A percentile compares a stretch with the other conserved stretches of the same genome.
phyloP scores from a whole-genome alignment of 768 basidiomycete species.

The Podaxis sp. region DNA sequence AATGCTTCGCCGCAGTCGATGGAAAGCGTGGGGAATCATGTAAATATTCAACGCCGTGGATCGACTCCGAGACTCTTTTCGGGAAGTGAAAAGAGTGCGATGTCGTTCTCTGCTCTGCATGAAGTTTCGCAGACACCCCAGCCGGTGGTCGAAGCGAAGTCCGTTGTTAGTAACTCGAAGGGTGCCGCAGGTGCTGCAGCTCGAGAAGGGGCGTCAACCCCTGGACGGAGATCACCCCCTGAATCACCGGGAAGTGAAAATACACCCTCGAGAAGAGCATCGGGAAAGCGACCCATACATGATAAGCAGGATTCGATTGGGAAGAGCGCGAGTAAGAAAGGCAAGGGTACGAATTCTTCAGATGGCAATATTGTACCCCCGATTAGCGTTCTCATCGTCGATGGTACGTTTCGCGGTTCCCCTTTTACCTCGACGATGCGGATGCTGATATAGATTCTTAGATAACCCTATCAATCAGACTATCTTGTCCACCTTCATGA shows the following conservation, averaged over 20 bases:
- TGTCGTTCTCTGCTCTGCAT: slow-evolving; percentile 34
- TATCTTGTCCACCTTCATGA: slow-evolving; percentile 96
- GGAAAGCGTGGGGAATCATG: slow-evolving; percentile 47
- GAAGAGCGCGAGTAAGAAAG: slow-evolving; percentile 38
- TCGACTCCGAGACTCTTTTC: slow-evolving; percentile 27
- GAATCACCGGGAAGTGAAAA: slow-evolving; percentile 15
- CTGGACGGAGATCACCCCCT: slow-evolving; percentile 5
- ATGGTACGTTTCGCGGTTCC: slow-evolving; percentile 57
- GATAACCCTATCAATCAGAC: slow-evolving; percentile 99
- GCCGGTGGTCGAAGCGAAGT: not conserved
- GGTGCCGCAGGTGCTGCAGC: slow-evolving; percentile 4
- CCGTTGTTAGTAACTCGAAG: slow-evolving; percentile 4
- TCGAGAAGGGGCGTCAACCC: slow-evolving; percentile 4
- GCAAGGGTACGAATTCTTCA: slow-evolving; percentile 37
- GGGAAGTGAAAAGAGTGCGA: slow-evolving; percentile 19
- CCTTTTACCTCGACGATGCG: not conserved
- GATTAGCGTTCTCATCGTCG: slow-evolving; percentile 96
- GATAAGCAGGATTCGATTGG: slow-evolving; percentile 27
- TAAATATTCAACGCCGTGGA: slow-evolving; percentile 24
- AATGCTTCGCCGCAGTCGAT: slow-evolving; percentile 33
- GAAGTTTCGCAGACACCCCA: slow-evolving; percentile 17
- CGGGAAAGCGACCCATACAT: slow-evolving; percentile 23
- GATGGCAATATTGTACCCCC: slow-evolving; percentile 87
- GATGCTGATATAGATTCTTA: slow-evolving; percentile 30
- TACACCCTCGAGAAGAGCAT: slow-evolving; percentile 10